Evolutionary conservation across 805 yeast genomes (phyloP).

Genomic region (Lachancea thermotolerans): DNA sequence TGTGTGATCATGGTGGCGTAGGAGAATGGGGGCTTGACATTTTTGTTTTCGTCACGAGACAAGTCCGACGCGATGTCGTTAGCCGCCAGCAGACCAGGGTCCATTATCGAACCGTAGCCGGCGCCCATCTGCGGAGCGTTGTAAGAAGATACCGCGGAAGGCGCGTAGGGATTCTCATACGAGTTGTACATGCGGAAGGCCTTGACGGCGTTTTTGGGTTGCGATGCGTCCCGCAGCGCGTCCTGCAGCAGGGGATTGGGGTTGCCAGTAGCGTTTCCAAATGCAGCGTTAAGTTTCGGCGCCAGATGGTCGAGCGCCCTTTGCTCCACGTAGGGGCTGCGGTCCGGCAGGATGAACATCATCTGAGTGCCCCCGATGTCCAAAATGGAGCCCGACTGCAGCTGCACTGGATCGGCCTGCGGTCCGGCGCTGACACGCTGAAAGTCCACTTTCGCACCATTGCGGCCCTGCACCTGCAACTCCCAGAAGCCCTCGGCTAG

Average conservation of each 20-base stretch:
- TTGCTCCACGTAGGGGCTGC: conserved; percentile 58
- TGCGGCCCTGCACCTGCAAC: conserved; percentile 73
- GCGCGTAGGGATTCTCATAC: conserved; percentile 7
- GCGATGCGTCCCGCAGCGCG: conserved; percentile 9
- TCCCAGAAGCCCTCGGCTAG: conserved; percentile 78
- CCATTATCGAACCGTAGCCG: conserved; percentile 10
- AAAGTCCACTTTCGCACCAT: conserved; percentile 89
- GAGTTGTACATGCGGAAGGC: conserved; percentile 28
- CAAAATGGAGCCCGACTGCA: conserved; percentile 81
- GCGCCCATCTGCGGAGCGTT: conserved; percentile 6
- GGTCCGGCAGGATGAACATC: conserved; percentile 97
- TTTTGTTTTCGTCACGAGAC: conserved; percentile 79
- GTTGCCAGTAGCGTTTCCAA: conserved; percentile 20
- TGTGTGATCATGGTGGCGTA: conserved; percentile 98
- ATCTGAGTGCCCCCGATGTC: conserved; percentile 97
- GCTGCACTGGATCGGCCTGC: conserved; percentile 41
- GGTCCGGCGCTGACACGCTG: conserved; percentile 40
- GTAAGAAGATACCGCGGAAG: conserved; percentile 3
- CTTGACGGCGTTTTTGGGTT: conserved; percentile 22
- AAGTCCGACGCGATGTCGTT: conserved; percentile 43
- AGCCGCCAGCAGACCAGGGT: conserved; percentile 8
- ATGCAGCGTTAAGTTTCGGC: conserved; percentile 24
- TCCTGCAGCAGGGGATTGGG: conserved; percentile 13
- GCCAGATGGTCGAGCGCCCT: conserved; percentile 30
- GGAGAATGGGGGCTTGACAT: conserved; percentile 92